Evolutionary conservation across 2,329 filamentous ascomycete genomes (phyloP).

Genomic region (Mycosphaerelloides madeirae): DNA sequence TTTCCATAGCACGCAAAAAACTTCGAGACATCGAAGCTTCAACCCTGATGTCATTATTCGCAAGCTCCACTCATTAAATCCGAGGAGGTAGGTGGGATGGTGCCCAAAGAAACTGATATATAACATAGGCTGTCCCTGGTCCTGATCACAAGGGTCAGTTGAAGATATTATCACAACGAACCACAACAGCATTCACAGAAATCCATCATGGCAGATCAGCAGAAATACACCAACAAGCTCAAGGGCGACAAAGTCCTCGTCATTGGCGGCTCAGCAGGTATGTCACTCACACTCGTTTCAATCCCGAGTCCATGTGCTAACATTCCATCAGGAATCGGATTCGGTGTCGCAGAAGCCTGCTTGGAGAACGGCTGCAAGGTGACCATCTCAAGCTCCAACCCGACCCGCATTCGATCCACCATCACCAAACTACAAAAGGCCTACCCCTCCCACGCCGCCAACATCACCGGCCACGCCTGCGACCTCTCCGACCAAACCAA

Average conservation of each 20-base stretch:
- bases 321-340: constrained; percentile 56
- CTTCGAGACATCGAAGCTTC: no score
- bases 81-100: no score
- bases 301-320: neutral
- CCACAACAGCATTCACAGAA: no score
- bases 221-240: constrained; percentile 48
- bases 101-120: no score
- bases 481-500: constrained; percentile 45
- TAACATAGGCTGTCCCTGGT: no score
- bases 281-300: neutral
- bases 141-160: no score
- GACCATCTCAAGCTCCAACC: constrained; percentile 56
- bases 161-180: no score
- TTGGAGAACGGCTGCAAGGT: constrained; percentile 54
- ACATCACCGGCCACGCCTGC: constrained; percentile 43
- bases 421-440: constrained; percentile 41
- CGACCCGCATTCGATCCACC: constrained; percentile 45
- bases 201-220: constrained; percentile 41
- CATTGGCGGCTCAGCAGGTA: constrained; percentile 53
- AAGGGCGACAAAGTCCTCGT: constrained; percentile 49
- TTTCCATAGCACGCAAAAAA: neutral
- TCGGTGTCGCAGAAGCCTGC: constrained; percentile 54
- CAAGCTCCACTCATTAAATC: no score
- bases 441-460: constrained; percentile 40
- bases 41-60: no score